phyloP scores from a whole-genome alignment of 164 flowering plant genomes.

The Houttuynia cordata region DNA sequence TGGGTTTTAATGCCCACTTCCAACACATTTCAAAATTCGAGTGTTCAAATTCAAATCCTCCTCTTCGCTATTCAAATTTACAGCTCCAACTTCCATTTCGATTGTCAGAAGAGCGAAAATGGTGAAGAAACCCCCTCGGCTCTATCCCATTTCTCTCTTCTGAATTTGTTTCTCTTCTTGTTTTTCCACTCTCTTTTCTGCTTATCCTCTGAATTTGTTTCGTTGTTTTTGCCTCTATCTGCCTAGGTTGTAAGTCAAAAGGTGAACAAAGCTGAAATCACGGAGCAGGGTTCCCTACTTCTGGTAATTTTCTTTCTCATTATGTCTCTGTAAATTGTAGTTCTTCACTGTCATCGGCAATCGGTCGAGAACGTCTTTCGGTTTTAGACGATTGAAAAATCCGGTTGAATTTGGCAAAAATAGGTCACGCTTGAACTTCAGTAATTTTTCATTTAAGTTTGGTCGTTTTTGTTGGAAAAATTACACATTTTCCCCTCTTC shows the following conservation, averaged over 20 bases:
- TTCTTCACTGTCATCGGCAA: not conserved
- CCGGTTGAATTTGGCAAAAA: too few species aligned
- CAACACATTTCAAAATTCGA: not conserved
- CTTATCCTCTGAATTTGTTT: not conserved
- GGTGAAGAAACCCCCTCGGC: not conserved
- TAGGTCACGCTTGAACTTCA: too few species aligned
- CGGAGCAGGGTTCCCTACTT: conserved; percentile 88
- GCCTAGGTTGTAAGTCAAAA: conserved; percentile 70
- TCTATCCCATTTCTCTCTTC: not conserved
- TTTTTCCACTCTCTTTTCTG: too few species aligned
- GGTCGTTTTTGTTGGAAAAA: too few species aligned
- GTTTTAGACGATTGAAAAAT: too few species aligned
- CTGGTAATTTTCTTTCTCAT: conserved; percentile 32
- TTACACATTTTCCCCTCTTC: too few species aligned
- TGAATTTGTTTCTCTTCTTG: not conserved
- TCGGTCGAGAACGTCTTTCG: too few species aligned
- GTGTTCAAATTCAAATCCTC: not conserved
- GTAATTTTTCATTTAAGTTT: too few species aligned
- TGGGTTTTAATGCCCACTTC: too few species aligned
- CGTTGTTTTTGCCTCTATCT: not conserved
- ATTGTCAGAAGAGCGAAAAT: not conserved
- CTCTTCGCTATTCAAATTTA: too few species aligned
- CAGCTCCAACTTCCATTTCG: not conserved
- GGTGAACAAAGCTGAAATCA: conserved; percentile 70
- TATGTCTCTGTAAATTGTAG: not conserved